Conservation (phyloP, 2,329 filamentous ascomycete genomes). For the Seiridium cupressi region DNA sequence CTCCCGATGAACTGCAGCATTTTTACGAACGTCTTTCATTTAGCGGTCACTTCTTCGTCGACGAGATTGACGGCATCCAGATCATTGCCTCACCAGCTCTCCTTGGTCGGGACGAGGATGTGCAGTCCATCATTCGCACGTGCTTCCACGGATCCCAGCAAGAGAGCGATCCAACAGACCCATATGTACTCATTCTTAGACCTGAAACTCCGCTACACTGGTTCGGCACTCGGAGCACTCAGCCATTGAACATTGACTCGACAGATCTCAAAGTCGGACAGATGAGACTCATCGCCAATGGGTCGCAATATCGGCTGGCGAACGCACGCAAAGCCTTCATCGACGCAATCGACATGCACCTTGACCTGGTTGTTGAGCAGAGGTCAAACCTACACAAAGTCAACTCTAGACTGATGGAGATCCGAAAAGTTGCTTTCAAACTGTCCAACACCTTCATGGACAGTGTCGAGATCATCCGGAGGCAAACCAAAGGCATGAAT, state of each 20-base stretch:
- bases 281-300: conserved; percentile 83
- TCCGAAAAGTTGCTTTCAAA: conserved; percentile 93
- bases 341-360: conserved; percentile 75
- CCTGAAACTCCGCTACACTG: conserved; percentile 78
- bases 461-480: conserved; percentile 88
- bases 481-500: conserved; percentile 78
- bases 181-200: conserved; percentile 81
- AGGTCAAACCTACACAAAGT: conserved; percentile 92
- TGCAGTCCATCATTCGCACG: conserved; percentile 80
- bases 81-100: conserved; percentile 83
- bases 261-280: conserved; percentile 86
- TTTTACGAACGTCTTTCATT: conserved; percentile 79
- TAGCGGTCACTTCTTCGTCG: conserved; percentile 84
- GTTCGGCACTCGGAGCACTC: conserved; percentile 73
- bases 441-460: conserved; percentile 98
- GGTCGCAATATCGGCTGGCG: conserved; percentile 74
- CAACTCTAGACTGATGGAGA: conserved; percentile 86
- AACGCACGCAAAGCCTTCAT: conserved; percentile 78
- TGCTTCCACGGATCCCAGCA: conserved; percentile 53
- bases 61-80: conserved; percentile 75
- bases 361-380: conserved; percentile 88
- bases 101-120: conserved; percentile 72
- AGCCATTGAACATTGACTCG: conserved; percentile 72
- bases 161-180: conserved; percentile 69
- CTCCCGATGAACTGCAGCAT: conserved; percentile 65